Base-by-base conservation (phyloP, 331 rosid species). In the Arachis monticola region DNA sequence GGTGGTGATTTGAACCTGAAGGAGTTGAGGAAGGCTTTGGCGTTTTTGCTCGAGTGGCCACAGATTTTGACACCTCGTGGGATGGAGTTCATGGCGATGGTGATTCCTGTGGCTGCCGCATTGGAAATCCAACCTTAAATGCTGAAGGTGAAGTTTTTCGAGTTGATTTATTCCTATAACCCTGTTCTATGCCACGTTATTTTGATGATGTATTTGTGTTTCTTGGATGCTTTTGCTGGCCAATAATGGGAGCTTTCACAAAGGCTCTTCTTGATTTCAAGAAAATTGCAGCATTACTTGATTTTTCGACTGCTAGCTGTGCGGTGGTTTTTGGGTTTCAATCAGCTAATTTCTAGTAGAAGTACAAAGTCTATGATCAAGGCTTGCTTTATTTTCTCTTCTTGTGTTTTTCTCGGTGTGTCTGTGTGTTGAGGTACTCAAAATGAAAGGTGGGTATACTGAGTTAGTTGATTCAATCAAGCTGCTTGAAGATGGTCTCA, bases 91-190 rank as follows among this genome's bases (percentile, higher is more conserved):
- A 42, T 94, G 86, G 72, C 83, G 0, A 72, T 90, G 92, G 76
- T 94, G 59, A 75, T 85, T 76, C 95, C 96, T 2, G 75, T 94
- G 42, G 97, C 91, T 2, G 75, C 68, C 44, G 96, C 96, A 8
- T 80, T 92, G 89, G 97, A 94, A 74, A 82, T 94, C 78, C 99
- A 88, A 70, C 85, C 96, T 4, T 94, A 97, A 3, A 86, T 92
- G 99, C 83, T 94, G 75, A 94, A 84, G 88, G 97, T 94, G 80
- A 97, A 94, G 80, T 90, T 94, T 75, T 92, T 87, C 60, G 97
- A 97, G n/a, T 83, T 90, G 97, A 69, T 88, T 65, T 86, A 88
- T 81, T 94, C 97, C n/a, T 90, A 66, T 81, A 88, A 94, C 72
- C 96, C 99, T 13, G 51, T 94, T 71, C 72, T 88, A 7, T 88